Percentiles rank a stretch among this genome's conserved stretches.
phyloP scores from a whole-genome alignment of 2,329 filamentous ascomycete genomes.

The Sclerotinia trifoliorum region DNA sequence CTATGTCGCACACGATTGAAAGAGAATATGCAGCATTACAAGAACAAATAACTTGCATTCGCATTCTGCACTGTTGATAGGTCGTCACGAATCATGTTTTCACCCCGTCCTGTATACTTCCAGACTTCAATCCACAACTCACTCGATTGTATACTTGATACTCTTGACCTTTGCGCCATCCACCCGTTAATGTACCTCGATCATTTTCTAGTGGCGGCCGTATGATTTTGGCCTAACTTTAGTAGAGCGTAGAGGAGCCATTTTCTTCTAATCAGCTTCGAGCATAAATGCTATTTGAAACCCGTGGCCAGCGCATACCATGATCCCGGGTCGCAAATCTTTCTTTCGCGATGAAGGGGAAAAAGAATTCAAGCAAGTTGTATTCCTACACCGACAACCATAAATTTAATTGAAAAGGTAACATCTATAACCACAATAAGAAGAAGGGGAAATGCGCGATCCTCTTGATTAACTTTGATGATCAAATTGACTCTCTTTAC shows the following conservation, averaged over 20 bases:
- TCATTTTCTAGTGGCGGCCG: constrained; percentile 11
- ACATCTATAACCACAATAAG: not conserved
- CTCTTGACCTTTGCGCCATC: constrained; percentile 6
- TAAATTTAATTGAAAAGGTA: not conserved
- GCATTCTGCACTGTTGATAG: constrained; percentile 8
- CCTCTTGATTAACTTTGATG: not conserved
- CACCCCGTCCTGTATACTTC: not conserved
- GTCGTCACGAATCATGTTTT: constrained; percentile 12
- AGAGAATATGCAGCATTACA: constrained; percentile 5
- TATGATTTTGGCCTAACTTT: not conserved
- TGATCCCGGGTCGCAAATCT: constrained; percentile 34
- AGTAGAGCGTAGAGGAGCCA: not conserved
- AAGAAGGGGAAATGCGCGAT: constrained; percentile 12
- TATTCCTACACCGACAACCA: constrained; percentile 6
- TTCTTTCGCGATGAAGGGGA: constrained; percentile 20
- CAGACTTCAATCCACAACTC: constrained; percentile 8
- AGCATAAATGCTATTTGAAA: constrained; percentile 39
- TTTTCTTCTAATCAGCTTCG: constrained; percentile 29
- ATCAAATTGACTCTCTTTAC: not conserved
- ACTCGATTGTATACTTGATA: not conserved
- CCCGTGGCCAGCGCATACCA: constrained; percentile 39
- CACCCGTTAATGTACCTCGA: not conserved
- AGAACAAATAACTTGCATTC: constrained; percentile 10
- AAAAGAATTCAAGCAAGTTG: not conserved
- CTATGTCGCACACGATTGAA: constrained; percentile 23